phyloP scores from a whole-genome alignment of 1,284 basidiomycete genomes.

The Rhodotorula sp. region DNA sequence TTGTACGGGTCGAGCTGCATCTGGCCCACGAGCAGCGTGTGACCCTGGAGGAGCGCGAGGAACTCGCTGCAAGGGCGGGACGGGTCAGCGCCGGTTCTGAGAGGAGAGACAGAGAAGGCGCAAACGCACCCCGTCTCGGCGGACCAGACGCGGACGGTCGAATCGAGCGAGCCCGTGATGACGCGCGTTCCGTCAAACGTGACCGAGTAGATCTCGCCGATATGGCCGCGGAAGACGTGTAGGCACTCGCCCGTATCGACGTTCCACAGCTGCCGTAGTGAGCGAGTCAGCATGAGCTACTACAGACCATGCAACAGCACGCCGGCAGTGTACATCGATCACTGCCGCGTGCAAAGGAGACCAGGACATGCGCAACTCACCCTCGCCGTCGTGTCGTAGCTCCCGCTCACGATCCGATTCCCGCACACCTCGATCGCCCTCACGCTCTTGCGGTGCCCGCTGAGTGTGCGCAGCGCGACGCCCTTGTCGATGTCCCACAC shows the following conservation, averaged over 20 bases:
- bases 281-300: neutral
- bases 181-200: conserved; percentile 85
- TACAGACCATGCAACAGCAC: conserved; percentile 51
- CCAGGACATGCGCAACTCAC: conserved; percentile 56
- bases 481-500: conserved; percentile 93
- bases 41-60: conserved; percentile 83
- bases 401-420: conserved; percentile 77
- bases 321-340: conserved; percentile 50
- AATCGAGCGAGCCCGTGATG: conserved; percentile 86
- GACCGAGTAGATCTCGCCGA: conserved; percentile 88
- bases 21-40: conserved; percentile 91
- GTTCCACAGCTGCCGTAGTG: conserved; percentile 67
- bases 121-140: conserved; percentile 68
- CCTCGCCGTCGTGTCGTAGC: conserved; percentile 81
- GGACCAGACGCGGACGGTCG: conserved; percentile 86
- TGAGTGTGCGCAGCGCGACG: conserved; percentile 65
- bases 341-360: neutral
- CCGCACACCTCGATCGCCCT: conserved; percentile 85
- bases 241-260: conserved; percentile 66
- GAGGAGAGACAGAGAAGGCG: neutral
- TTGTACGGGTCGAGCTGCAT: conserved; percentile 70
- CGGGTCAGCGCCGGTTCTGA: neutral
- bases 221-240: conserved; percentile 82
- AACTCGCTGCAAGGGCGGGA: conserved; percentile 61
- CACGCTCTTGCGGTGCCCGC: conserved; percentile 80